Evolutionary conservation across 805 yeast genomes (phyloP), one percentile per base, ranked within the genome.

Genomic region (Teunomyces tritomae): DNA sequence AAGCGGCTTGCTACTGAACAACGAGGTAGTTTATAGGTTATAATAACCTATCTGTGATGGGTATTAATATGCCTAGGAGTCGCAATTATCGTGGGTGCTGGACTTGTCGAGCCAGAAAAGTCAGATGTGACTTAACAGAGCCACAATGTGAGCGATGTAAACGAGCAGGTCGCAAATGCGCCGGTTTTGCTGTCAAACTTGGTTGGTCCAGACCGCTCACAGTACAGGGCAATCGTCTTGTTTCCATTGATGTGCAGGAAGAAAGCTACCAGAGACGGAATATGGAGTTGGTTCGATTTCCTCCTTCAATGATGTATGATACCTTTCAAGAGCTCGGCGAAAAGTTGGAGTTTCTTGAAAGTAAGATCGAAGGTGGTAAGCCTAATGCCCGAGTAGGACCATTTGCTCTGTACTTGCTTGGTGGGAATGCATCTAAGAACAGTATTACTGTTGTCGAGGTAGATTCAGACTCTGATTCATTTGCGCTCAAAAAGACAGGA

Each of bases 101-200:
- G 69, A 80, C 84, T 5, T 80, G 84, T 53, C 64, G 84, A 33
- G 57, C 64, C 17, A 63, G 83, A 24, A 79, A 78, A 52, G 77
- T 79, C 53, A 78, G 78, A 57, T 80, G 84, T 61, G 84, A 78
- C 56, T 68, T 74, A 9, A 51, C 60, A 3, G 64, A 65, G 46
- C 84, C 84, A 2, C 51, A 49, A 13, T 80, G 84, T 55, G 42
- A 54, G 28, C 64, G 83, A 45, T 80, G 84, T 60, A 55, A 49
- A 35, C 76, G 70, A 51, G 74, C 82, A 2, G 67, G 69, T 3
- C 47, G 73, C 4, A 60, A 61, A 8, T 80, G 85, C 63, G 67
- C 63, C 13, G 84, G 84, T 0, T 80, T 79, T 56, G 75, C 63
- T 33, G 70, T 80, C 47, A 71, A 70, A 33, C 61, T 80, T 28